Base-by-base conservation (phyloP, 176 grass and related monocot species). In the Oryza coarctata region DNA sequence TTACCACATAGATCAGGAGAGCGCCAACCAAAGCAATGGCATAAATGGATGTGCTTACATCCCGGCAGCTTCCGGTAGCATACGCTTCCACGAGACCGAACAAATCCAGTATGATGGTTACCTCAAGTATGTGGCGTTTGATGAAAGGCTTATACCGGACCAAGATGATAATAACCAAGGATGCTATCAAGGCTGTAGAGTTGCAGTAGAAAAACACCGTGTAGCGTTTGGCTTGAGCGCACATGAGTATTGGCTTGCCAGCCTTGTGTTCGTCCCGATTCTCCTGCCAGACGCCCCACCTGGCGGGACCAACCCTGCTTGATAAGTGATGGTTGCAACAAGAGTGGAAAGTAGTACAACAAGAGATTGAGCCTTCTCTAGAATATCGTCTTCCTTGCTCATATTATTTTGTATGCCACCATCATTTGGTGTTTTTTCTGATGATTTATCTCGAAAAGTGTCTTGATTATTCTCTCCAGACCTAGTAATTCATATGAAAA, bases 141-240 rank as follows among this genome's bases (percentile, higher is more conserved):
- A 43, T 11, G 7, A 86, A 34, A 0, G 10, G 17, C 17, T 26
- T 62, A 22, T 23, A 77, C 39, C 68, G 68, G 4, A 78, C 70
- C 49, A 86, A 33, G 17, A 90, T 36, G 52, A 90, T 90, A 69
- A 49, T 80, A 0, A 78, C n/a, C 7, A 90, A 10, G 12, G 88
- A 90, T 0, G 83, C 58, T 33, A 83, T 47, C 26, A 90, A 86
- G 5, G 84, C 41, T 0, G 55, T 86, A 0, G 83, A 79, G 81
- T 90, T 90, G 60, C 73, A 85, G 63, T 73, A 78, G 79, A 86
- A 90, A 60, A 90, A 90, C 0, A 28, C 81, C 47, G 63, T 70
- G 27, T 90, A 90, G 1, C 67, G 73, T 14, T 2, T 5, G 0
- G 17, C 11, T 13, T 65, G 7, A 49, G 3, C 87, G 1, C 27